A percentile compares a stretch with the other conserved stretches of the same genome.
Conservation (phyloP, 176 grass and related monocot genomes). For the Bonia amplexicaulis region DNA sequence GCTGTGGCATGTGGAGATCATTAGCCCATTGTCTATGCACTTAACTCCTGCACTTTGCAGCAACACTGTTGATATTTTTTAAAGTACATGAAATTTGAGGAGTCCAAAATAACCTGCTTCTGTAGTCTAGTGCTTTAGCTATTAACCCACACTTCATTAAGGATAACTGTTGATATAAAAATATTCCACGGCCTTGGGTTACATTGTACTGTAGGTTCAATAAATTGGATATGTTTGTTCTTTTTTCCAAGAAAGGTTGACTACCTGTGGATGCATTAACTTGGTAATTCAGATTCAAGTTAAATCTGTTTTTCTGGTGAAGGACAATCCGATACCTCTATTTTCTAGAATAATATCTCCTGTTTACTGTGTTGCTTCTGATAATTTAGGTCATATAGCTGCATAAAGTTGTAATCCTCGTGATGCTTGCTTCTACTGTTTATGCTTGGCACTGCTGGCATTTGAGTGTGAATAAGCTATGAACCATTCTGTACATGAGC, state of each 20-base stretch:
- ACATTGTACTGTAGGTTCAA: neutral
- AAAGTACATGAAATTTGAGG: neutral
- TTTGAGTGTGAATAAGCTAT: neutral
- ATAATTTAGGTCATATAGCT: neutral
- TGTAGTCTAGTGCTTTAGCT: neutral
- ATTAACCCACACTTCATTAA: neutral
- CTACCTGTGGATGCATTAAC: neutral
- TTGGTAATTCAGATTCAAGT: neutral
- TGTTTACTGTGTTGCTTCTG: neutral
- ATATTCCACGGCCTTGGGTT: neutral
- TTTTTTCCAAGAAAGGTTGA: neutral
- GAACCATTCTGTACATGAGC: neutral
- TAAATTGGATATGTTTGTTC: neutral
- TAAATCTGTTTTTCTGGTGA: neutral
- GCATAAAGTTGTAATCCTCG: neutral
- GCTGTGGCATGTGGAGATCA: neutral
- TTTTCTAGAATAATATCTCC: neutral
- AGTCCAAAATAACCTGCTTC: neutral
- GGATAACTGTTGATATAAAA: neutral
- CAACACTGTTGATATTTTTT: neutral
- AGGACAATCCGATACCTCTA: neutral
- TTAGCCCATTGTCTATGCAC: neutral
- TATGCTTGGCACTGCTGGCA: neutral
- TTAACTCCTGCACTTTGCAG: neutral
- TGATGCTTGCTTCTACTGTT: neutral